A percentile compares a stretch with the other conserved stretches of the same genome.
Evolutionary conservation across 495 filamentous ascomycete genomes (phyloP).

Genomic region (Parathielavia appendiculata): DNA sequence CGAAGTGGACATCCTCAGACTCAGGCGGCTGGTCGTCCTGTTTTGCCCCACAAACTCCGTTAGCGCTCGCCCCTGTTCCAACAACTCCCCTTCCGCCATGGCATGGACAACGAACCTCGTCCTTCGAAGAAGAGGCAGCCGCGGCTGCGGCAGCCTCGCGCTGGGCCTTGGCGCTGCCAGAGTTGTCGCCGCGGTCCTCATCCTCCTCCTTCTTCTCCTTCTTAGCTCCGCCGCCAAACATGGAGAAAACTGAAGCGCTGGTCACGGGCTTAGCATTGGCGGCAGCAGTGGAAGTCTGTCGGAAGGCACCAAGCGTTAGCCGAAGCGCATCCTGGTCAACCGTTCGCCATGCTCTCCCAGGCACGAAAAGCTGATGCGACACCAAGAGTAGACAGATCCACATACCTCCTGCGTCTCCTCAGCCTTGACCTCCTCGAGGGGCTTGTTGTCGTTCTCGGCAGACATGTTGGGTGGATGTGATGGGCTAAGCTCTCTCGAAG

Average conservation of each 20-base stretch:
- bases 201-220: slow-evolving; percentile 71
- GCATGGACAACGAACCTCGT: slow-evolving; percentile 31
- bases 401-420: slow-evolving; percentile 28
- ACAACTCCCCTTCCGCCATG: neutral
- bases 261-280: slow-evolving; percentile 34
- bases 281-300: slow-evolving; percentile 10
- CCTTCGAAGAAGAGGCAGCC: slow-evolving; percentile 35
- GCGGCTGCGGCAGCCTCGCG: slow-evolving; percentile 61
- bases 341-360: neutral
- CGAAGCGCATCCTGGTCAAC: neutral
- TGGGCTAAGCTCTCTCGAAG: neutral
- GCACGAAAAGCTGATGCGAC: too few species aligned
- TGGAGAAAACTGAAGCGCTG: slow-evolving; percentile 69
- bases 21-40: slow-evolving; percentile 66
- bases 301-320: slow-evolving; percentile 4
- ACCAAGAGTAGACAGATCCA: neutral
- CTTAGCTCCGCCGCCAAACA: slow-evolving; percentile 96
- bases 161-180: slow-evolving; percentile 79
- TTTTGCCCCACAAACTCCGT: neutral
- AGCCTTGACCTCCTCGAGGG: slow-evolving; percentile 33
- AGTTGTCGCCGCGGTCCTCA: slow-evolving; percentile 68
- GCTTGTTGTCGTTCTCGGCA: slow-evolving; percentile 38
- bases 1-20: slow-evolving; percentile 90
- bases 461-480: slow-evolving; percentile 33
- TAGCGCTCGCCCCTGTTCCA: neutral